Conservation (phyloP, 176 grass and related monocot species). For the Cymbopogon citratus region DNA sequence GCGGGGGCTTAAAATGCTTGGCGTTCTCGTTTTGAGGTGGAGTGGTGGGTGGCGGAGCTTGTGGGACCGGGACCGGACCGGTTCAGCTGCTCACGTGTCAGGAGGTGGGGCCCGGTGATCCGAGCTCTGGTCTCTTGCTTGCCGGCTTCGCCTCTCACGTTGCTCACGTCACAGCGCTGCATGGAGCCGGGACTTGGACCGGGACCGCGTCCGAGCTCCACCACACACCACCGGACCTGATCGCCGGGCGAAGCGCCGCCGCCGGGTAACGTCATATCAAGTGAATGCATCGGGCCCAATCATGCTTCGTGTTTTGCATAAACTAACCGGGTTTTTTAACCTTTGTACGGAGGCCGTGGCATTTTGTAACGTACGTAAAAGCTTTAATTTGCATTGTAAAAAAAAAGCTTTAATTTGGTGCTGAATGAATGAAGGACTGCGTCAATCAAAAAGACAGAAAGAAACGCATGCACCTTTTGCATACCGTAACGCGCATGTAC, state of each 20-base stretch:
- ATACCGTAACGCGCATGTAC: neutral
- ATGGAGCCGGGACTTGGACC: conserved; percentile 2
- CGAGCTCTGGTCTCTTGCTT: neutral
- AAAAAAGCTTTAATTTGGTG: neutral
- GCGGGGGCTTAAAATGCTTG: conserved; percentile 26
- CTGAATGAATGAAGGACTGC: neutral
- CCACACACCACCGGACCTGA: neutral
- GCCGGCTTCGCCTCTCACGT: neutral
- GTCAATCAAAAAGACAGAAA: conserved; percentile 5
- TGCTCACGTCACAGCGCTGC: conserved; percentile 8
- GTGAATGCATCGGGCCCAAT: neutral
- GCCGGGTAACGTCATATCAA: neutral
- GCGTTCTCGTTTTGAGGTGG: neutral
- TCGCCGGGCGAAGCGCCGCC: neutral
- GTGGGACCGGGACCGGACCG: conserved; percentile 16
- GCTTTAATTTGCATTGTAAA: neutral
- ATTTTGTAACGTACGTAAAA: neutral
- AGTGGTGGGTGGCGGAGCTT: neutral
- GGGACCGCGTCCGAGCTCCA: conserved; percentile 22
- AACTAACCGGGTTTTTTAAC: neutral
- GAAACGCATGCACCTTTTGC: neutral
- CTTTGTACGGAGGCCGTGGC: neutral
- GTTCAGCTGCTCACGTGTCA: conserved; percentile 24
- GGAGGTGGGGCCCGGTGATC: neutral
- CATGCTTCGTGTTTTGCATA: neutral